A percentile compares a stretch with the other conserved stretches of the same genome.
phyloP scores from a whole-genome alignment of 1,139 yeast genomes.

The Geotrichum europaeum region DNA sequence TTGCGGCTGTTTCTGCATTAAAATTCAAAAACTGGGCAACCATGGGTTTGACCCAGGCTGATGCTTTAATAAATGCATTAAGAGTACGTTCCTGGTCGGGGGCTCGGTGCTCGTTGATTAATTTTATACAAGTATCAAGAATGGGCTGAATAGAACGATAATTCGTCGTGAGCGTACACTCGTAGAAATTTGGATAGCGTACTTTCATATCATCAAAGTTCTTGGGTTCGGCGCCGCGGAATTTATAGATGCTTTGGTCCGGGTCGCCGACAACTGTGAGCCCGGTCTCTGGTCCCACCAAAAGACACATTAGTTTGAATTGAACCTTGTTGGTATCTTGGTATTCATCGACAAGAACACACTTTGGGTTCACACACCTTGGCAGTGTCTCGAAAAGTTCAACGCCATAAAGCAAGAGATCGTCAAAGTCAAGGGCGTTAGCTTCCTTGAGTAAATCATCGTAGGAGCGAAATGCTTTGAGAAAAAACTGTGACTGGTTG shows the following conservation, averaged over 20 bases:
- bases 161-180: slow-evolving; percentile 55
- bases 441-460: slow-evolving; percentile 1
- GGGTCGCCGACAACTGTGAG: slow-evolving; percentile 89
- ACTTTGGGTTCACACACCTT: slow-evolving; percentile 41
- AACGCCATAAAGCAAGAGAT: slow-evolving; percentile 56
- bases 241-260: slow-evolving; percentile 81
- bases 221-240: slow-evolving; percentile 62
- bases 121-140: slow-evolving; percentile 53
- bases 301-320: slow-evolving; percentile 54
- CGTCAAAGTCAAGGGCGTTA: slow-evolving; percentile 45
- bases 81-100: slow-evolving; percentile 18
- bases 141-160: slow-evolving; percentile 75
- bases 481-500: background rate
- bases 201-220: slow-evolving; percentile 59
- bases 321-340: slow-evolving; percentile 87
- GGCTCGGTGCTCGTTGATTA: slow-evolving; percentile 57
- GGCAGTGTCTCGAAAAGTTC: slow-evolving; percentile 43
- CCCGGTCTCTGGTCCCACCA: slow-evolving; percentile 41
- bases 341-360: slow-evolving; percentile 85
- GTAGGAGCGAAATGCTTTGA: slow-evolving; percentile 5
- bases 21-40: slow-evolving; percentile 39
- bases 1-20: slow-evolving; percentile 51
- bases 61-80: background rate
- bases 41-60: slow-evolving; percentile 19
- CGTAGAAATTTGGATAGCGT: slow-evolving; percentile 38